Percentiles rank a stretch among this genome's conserved stretches.
phyloP scores from a whole-genome alignment of 75 land plant genomes.

The Pinus tabuliformis region DNA sequence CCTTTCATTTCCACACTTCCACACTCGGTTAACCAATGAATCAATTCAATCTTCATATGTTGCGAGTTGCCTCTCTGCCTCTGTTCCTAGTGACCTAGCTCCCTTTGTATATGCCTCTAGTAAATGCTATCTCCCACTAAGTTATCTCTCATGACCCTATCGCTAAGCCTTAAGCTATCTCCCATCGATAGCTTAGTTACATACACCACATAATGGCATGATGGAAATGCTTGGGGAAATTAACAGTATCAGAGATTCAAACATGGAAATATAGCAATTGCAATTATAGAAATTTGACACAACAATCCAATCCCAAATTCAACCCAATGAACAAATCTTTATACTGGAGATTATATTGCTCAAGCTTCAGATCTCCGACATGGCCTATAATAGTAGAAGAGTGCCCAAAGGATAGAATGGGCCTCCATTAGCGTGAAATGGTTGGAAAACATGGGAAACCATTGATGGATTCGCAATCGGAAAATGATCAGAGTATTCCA shows the following conservation, averaged over 20 bases:
- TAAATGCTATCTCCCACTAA: too few relatives aligned
- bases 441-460: neutral
- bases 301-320: neutral
- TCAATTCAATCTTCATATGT: too few relatives aligned
- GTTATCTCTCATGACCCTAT: too few relatives aligned
- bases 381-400: neutral
- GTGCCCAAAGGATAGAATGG: neutral
- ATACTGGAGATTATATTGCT: neutral
- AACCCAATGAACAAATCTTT: neutral
- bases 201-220: neutral
- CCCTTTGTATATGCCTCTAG: too few relatives aligned
- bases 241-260: neutral
- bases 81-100: too few relatives aligned
- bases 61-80: too few relatives aligned
- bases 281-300: neutral
- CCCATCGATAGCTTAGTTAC: too few relatives aligned
- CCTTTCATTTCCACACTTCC: too few relatives aligned
- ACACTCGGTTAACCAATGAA: too few relatives aligned
- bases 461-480: neutral
- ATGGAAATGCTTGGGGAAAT: slow-evolving; percentile 5
- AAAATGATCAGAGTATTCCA: neutral
- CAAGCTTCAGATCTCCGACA: neutral
- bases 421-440: neutral
- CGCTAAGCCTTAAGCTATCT: too few relatives aligned
- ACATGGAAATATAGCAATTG: neutral